Evolutionary conservation across 2,329 filamentous ascomycete genomes (phyloP).

Genomic region (Beauveria bassiana): DNA sequence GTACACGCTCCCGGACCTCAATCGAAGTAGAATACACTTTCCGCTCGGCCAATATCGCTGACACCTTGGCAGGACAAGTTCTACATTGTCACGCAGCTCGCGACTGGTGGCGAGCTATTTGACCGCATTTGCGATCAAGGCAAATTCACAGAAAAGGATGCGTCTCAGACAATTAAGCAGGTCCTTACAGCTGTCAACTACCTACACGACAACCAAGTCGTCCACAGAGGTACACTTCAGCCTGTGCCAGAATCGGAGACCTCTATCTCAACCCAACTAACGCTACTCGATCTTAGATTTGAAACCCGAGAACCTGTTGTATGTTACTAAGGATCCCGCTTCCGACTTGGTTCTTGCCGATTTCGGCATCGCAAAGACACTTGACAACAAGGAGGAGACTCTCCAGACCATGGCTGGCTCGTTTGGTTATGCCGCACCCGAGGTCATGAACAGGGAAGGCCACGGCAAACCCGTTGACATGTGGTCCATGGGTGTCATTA

Average conservation of each 20-base stretch:
- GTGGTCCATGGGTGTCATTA: conserved; percentile 99
- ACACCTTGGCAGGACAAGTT: conserved; percentile 73
- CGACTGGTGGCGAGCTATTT: conserved; percentile 92
- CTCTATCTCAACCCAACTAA: background rate
- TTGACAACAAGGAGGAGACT: conserved; percentile 83
- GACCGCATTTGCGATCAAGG: conserved; percentile 97
- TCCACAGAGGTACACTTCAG: conserved; percentile 67
- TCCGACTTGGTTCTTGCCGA: conserved; percentile 91
- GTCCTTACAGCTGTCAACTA: conserved; percentile 91
- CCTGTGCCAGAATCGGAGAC: background rate
- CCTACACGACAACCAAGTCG: conserved; percentile 87
- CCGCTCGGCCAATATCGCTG: background rate
- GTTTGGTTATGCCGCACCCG: conserved; percentile 93
- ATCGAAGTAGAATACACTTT: background rate
- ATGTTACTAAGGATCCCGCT: conserved; percentile 67
- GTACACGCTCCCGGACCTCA: conserved; percentile 40
- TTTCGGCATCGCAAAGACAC: conserved; percentile 97
- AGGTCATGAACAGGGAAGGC: conserved; percentile 96
- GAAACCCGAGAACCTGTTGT: conserved; percentile 95
- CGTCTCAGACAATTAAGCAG: conserved; percentile 89
- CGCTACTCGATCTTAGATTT: conserved; percentile 54
- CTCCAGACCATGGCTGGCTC: conserved; percentile 98
- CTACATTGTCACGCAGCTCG: conserved; percentile 96
- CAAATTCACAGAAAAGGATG: conserved; percentile 97
- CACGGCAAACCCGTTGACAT: conserved; percentile 98